Percentiles rank a stretch among this genome's conserved stretches.
These are phyloP conservation scores for Ceratocystis smalleyi DNA, from an alignment of 2,329 filamentous ascomycete species.

Conservation along the genomic window DNA sequence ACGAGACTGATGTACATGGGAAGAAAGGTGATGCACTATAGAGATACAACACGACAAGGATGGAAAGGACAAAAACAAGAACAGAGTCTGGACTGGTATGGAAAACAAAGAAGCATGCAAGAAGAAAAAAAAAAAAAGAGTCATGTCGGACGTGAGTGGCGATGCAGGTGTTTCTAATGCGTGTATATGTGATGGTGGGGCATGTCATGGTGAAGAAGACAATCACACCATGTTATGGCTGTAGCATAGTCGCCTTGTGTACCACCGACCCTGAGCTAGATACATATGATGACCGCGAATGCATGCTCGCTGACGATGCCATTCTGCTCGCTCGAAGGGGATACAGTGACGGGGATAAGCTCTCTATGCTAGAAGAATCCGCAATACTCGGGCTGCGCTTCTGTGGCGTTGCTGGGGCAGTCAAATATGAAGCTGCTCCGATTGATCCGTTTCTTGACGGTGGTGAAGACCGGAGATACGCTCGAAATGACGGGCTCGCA, in stretches of 20 bases:
- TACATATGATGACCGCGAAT: conserved; percentile 6
- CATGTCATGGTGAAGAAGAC: neutral
- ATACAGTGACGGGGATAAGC: neutral
- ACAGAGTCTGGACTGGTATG: neutral
- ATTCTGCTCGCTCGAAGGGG: neutral
- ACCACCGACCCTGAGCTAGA: conserved; percentile 7
- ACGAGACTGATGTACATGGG: neutral
- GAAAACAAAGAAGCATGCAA: neutral
- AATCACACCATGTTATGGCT: neutral
- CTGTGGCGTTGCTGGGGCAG: neutral
- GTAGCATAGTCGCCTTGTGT: conserved; percentile 1
- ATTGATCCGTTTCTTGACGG: neutral
- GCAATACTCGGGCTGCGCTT: neutral
- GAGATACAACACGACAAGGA: neutral
- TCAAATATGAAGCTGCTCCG: neutral
- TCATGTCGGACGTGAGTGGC: neutral
- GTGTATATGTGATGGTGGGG: neutral
- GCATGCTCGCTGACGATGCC: conserved; percentile 2
- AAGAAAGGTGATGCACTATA: neutral
- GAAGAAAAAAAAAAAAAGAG: neutral
- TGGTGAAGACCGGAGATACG: neutral
- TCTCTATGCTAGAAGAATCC: conserved; percentile 7
- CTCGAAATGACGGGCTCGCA: neutral
- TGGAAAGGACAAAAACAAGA: neutral
- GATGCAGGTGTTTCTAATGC: neutral